Evolutionary conservation across 1,139 yeast genomes (phyloP).

Genomic region (Blastobotrys serpentis): DNA sequence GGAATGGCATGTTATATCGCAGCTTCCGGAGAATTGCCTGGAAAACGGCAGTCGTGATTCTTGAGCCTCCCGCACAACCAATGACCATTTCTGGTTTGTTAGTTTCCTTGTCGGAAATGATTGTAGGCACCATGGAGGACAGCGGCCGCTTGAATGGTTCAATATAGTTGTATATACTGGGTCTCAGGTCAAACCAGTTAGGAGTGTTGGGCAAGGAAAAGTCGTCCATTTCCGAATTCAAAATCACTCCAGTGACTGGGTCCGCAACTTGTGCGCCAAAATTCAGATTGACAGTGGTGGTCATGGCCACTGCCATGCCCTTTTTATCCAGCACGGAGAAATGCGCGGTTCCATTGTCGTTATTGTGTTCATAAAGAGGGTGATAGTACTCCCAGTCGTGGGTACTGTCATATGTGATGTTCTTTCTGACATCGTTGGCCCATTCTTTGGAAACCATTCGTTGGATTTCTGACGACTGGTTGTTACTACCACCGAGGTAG

Average conservation of each 20-base stretch:
- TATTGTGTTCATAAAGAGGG: conserved; percentile 71
- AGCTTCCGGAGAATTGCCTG: conserved; percentile 73
- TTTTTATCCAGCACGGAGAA: conserved; percentile 68
- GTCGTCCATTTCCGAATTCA: conserved; percentile 95
- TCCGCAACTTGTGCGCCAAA: conserved; percentile 87
- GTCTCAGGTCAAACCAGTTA: conserved; percentile 78
- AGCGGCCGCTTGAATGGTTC: conserved; percentile 78
- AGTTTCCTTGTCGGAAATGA: conserved; percentile 52
- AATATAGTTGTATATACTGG: conserved; percentile 76
- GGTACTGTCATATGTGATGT: conserved; percentile 57
- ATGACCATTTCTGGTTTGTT: conserved; percentile 61
- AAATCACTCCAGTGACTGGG: conserved; percentile 72
- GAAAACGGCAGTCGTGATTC: conserved; percentile 80
- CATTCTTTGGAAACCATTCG: conserved; percentile 49
- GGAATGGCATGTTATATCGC: conserved; percentile 55
- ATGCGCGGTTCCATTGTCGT: conserved; percentile 88
- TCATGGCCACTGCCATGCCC: conserved; percentile 76
- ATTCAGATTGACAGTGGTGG: conserved; percentile 83
- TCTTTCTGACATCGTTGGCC: conserved; percentile 50
- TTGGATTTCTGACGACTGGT: conserved; percentile 39
- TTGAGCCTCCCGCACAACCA: conserved; percentile 95
- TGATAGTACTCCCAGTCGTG: conserved; percentile 67
- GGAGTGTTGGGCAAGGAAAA: conserved; percentile 68
- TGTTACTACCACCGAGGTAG: conserved; percentile 66
- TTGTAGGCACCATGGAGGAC: conserved; percentile 78